A percentile compares a stretch with the other conserved stretches of the same genome.
phyloP scores from a whole-genome alignment of 2,329 filamentous ascomycete genomes.

The Hymenoscyphus repandus region DNA sequence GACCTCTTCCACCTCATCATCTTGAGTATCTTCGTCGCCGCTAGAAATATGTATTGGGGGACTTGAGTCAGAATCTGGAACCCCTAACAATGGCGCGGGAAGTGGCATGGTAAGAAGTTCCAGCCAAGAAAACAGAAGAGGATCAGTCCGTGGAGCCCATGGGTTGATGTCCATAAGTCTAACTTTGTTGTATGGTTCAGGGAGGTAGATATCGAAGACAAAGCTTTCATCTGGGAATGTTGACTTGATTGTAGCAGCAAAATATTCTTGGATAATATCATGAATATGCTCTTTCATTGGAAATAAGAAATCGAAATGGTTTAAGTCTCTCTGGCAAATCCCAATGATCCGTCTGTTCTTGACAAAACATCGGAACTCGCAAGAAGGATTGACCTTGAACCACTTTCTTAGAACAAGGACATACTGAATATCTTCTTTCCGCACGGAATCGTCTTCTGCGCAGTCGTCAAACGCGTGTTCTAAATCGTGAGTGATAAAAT shows the following conservation, averaged over 20 bases:
- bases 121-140: slow-evolving; percentile 81
- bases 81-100: slow-evolving; percentile 50
- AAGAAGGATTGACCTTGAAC: slow-evolving; percentile 80
- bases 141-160: slow-evolving; percentile 86
- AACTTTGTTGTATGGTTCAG: slow-evolving; percentile 50
- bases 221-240: slow-evolving; percentile 83
- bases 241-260: slow-evolving; percentile 64
- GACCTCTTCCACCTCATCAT: slow-evolving; percentile 43
- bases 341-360: slow-evolving; percentile 74
- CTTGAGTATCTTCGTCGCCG: slow-evolving; percentile 38
- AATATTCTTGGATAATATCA: slow-evolving; percentile 69
- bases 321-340: slow-evolving; percentile 83
- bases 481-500: slow-evolving; percentile 90
- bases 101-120: slow-evolving; percentile 74
- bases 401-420: slow-evolving; percentile 79
- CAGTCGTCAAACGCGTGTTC: slow-evolving; percentile 87
- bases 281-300: slow-evolving; percentile 60
- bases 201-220: slow-evolving; percentile 88
- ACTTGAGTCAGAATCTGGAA: slow-evolving; percentile 31
- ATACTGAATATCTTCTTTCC: slow-evolving; percentile 35
- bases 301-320: slow-evolving; percentile 78
- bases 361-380: slow-evolving; percentile 96
- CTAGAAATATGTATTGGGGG: slow-evolving; percentile 30
- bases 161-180: slow-evolving; percentile 93
- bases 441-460: slow-evolving; percentile 24